Percentiles rank a stretch among this genome's conserved stretches.
Evolutionary conservation across 306 rosid genomes (phyloP).

Genomic region (Cotoneaster glaucophyllus): DNA sequence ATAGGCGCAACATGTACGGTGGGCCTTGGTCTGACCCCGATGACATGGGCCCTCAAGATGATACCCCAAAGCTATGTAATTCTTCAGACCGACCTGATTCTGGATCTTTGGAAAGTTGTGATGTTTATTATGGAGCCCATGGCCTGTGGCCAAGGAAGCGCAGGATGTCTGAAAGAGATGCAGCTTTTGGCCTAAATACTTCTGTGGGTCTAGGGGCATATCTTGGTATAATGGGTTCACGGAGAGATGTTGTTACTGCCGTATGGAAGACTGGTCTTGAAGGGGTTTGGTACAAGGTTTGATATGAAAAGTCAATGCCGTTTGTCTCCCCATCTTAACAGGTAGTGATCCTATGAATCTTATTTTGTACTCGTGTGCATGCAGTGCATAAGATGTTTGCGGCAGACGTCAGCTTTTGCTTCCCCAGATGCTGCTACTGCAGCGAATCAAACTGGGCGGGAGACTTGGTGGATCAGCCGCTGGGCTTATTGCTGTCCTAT

Average conservation of each 20-base stretch:
- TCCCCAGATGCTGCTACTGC: slow-evolving; percentile 52
- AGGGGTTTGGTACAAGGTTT: slow-evolving; percentile 96
- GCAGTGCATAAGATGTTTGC: slow-evolving; percentile 95
- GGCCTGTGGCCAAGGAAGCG: slow-evolving; percentile 97
- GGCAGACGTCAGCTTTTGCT: slow-evolving; percentile 89
- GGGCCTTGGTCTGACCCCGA: slow-evolving; percentile 80
- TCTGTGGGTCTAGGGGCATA: slow-evolving; percentile 92
- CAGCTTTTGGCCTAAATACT: slow-evolving; percentile 95
- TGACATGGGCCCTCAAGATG: slow-evolving; percentile 52
- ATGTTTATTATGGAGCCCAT: slow-evolving; percentile 53
- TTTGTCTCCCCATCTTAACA: not conserved
- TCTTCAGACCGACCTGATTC: slow-evolving; percentile 54
- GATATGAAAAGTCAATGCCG: slow-evolving; percentile 18
- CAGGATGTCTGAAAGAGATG: slow-evolving; percentile 97
- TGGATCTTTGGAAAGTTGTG: slow-evolving; percentile 50
- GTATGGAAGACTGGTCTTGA: slow-evolving; percentile 97
- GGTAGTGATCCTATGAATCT: not conserved
- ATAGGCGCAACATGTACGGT: slow-evolving; percentile 75
- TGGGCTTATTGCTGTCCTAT: slow-evolving; percentile 96
- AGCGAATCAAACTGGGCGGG: slow-evolving; percentile 51
- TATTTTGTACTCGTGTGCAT: slow-evolving; percentile 11
- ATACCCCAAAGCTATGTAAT: slow-evolving; percentile 48
- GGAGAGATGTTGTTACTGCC: slow-evolving; percentile 95
- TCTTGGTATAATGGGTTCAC: slow-evolving; percentile 99
- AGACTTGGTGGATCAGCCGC: slow-evolving; percentile 96